Evolutionary conservation across 495 filamentous ascomycete genomes (phyloP).

Genomic region (Lasiosphaeria ovina): DNA sequence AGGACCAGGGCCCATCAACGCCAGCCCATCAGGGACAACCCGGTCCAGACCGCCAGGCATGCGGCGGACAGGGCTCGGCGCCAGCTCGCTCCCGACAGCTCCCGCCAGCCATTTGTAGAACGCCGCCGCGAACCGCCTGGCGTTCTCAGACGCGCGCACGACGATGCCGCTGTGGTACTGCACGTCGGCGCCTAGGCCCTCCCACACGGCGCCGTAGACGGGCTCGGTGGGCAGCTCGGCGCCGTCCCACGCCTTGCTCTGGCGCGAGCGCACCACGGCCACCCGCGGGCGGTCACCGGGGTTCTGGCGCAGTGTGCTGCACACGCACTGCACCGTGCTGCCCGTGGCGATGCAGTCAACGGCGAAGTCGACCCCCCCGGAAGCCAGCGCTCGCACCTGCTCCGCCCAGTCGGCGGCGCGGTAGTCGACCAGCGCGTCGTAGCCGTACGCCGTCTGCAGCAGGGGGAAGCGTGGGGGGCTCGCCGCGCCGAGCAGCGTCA

Average conservation of each 20-base stretch:
- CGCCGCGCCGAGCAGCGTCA: conserved; percentile 34
- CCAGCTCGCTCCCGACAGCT: conserved; percentile 17
- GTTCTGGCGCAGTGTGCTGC: conserved; percentile 8
- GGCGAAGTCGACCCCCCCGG: conserved; percentile 27
- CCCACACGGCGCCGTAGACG: conserved; percentile 44
- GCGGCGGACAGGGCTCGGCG: conserved; percentile 32
- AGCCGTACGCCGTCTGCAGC: conserved; percentile 34
- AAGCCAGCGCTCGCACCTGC: conserved; percentile 41
- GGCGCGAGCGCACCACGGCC: conserved; percentile 34
- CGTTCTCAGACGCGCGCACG: conserved; percentile 16
- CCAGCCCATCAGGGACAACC: conserved; percentile 38
- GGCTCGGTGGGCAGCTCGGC: conserved; percentile 24
- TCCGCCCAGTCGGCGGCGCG: conserved; percentile 52
- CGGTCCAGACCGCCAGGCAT: conserved; percentile 43
- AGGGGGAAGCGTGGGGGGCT: conserved; percentile 24
- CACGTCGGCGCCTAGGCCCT: conserved; percentile 39
- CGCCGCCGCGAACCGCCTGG: conserved; percentile 31
- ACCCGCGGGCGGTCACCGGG: conserved; percentile 14
- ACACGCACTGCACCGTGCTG: conserved; percentile 20
- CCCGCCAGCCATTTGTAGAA: conserved; percentile 35
- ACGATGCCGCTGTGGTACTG: conserved; percentile 22
- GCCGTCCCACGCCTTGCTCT: conserved; percentile 28
- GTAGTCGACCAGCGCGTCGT: conserved; percentile 57
- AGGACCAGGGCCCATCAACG: conserved; percentile 30
- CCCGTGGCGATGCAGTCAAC: conserved; percentile 45